Base-by-base conservation (phyloP, 768 basidiomycete genomes). In the Dendrothele bispora region DNA sequence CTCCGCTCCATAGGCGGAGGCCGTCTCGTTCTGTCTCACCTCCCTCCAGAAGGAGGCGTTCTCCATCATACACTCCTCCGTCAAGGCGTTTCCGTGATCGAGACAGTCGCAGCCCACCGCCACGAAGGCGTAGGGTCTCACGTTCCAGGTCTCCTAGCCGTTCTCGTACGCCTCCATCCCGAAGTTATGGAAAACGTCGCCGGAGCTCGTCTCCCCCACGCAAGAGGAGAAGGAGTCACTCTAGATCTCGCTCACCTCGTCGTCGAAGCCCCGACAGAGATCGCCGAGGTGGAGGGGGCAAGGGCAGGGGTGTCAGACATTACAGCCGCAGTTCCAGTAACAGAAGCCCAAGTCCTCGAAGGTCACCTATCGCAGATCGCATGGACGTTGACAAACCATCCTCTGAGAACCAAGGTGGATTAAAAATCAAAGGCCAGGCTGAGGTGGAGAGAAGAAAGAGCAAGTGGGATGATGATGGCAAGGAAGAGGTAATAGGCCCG, bases 351-450 rank as follows among this genome's bases (percentile, higher is more conserved):
- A 56, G 55, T 30, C 63, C 61, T 38, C 46, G 43, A 34, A 35
- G 38, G 54, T 26, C 39, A 42, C 41, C 61, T 67, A 17, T 63
- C 58, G 27, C 65, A 11, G 55, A 61, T 20, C 61, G 55, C 50
- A 72, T 72, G 72, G 69, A 72, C 27, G 64, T 70, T 30, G 68
- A 75, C 43, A 7, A 58, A 46, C 20, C 40, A 51, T 40, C 18
- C 45, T 58, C 44, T 35, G 56, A 67, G 45, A 56, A 63, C 20
- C 56, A 52, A 21, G 73, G 74, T 7, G 86, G 86, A 57, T 63
- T 91, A 37, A 87, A 83, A 62, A 91, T 91, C 62, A 86, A 85
- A 60, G 88, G 88, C 11, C 86, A 88, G 57, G 78, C 75, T 7
- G 81, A 79, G 47, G 66, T 65, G 12, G 77, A 75, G 55, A 80